phyloP scores from a whole-genome alignment of 805 yeast species.

The Myxozyma neglecta region DNA sequence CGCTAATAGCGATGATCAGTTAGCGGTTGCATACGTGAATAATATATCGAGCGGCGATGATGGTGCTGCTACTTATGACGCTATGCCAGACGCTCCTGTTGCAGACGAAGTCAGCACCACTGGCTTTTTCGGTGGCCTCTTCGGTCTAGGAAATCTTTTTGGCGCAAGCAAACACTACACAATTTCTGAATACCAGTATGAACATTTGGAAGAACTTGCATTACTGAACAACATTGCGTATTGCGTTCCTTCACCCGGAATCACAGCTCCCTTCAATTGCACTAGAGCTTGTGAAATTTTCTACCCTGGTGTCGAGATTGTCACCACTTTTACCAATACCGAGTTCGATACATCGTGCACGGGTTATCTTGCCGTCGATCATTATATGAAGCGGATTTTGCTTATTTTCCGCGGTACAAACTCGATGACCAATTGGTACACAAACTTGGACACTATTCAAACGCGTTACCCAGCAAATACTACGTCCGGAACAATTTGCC shows the following conservation, averaged over 20 bases:
- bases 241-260: slow-evolving; percentile 33
- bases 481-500: slow-evolving; percentile 41
- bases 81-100: slow-evolving; percentile 14
- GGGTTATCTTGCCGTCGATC: slow-evolving; percentile 46
- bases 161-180: slow-evolving; percentile 17
- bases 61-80: slow-evolving; percentile 6
- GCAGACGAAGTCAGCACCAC: slow-evolving; percentile 10
- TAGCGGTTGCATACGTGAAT: slow-evolving; percentile 3
- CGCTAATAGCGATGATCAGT: slow-evolving; percentile 4
- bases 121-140: slow-evolving; percentile 21
- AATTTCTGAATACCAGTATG: slow-evolving; percentile 19
- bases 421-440: slow-evolving; percentile 59
- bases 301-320: slow-evolving; percentile 21
- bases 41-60: neutral
- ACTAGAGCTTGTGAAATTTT: slow-evolving; percentile 31
- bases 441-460: slow-evolving; percentile 50
- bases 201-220: slow-evolving; percentile 24
- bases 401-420: slow-evolving; percentile 66
- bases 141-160: slow-evolving; percentile 21
- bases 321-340: slow-evolving; percentile 27
- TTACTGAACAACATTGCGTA: slow-evolving; percentile 30
- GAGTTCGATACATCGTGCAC: slow-evolving; percentile 27
- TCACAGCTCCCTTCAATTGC: slow-evolving; percentile 33
- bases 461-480: slow-evolving; percentile 16
- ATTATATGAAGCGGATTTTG: slow-evolving; percentile 34